A percentile compares a stretch with the other conserved stretches of the same genome.
Evolutionary conservation across 129 eudicot genomes (phyloP).

Genomic region (Artemisia argyi): DNA sequence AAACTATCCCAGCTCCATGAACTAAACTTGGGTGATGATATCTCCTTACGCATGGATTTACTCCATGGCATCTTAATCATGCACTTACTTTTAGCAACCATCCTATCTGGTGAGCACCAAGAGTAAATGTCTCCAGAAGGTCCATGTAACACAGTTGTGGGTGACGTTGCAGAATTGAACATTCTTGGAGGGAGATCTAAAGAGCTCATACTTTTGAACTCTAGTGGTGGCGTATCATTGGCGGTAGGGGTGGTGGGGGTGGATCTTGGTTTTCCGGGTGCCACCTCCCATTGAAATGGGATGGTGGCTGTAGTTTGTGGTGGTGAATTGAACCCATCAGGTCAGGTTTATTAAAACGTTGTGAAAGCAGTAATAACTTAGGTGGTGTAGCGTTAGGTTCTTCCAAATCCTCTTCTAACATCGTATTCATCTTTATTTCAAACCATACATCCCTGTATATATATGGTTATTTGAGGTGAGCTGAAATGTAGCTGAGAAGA

Average conservation of each 20-base stretch:
- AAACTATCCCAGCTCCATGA: constrained; percentile 56
- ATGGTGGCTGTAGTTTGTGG: constrained; percentile 40
- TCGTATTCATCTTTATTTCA: background rate
- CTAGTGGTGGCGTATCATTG: constrained; percentile 11
- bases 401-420: constrained; percentile 2
- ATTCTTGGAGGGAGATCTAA: constrained; percentile 52
- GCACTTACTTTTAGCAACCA: constrained; percentile 10
- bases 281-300: constrained; percentile 80
- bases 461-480: background rate
- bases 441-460: background rate
- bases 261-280: constrained; percentile 64
- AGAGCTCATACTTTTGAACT: constrained; percentile 25
- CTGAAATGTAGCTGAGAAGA: background rate
- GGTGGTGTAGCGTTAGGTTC: constrained; percentile 34
- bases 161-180: constrained; percentile 40
- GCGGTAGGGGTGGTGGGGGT: constrained; percentile 21
- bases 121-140: constrained; percentile 27
- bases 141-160: constrained; percentile 65
- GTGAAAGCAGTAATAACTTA: constrained; percentile 44
- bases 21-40: constrained; percentile 5
- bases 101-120: background rate
- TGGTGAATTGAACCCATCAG: constrained; percentile 57
- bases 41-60: background rate
- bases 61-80: constrained; percentile 11
- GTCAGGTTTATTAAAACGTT: constrained; percentile 42